Evolutionary conservation across 2,329 filamentous ascomycete genomes (phyloP), one percentile per base, ranked within the genome.

Genomic region (Didymosphaeria variabile): DNA sequence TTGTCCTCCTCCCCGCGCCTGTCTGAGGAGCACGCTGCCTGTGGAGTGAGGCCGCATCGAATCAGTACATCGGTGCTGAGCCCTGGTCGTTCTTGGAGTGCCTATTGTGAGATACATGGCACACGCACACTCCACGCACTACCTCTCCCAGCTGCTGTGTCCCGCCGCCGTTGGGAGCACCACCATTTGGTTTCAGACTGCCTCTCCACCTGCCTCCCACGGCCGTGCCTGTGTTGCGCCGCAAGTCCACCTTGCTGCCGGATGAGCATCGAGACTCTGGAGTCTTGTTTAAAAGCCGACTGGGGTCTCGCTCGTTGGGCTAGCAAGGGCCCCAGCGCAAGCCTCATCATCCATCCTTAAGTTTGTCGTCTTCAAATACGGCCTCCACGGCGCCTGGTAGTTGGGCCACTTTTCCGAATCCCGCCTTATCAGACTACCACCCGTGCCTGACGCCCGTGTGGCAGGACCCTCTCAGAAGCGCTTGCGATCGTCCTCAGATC

Each of bases 401-500:
- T 62, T 50, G 55, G 12, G 49, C 50, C 58, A 61, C 46, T 62
- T 54, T 57, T 66, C 61, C 60, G 59, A 57, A 29, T 29, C 53
- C 47, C 52, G 47, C 60, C 47, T 52, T 54, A 57, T 52, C 31
- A 44, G 32, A 57, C 60, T 55, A 54, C 60, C 38, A 44, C 51
- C 67, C 66, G 71, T 73, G 63, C 69, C 69, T 70, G 69, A 65
- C 62, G 64, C 66, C 68, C 64, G 70, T 66, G 64, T 67, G 67
- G 26, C 67, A 62, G 64, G 68, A 29, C 54, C 66, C 68, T 63
- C 67, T 72, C 70, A 70, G 67, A 68, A 65, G 62, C 67, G 65
- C 67, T 65, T 71, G 67, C 72, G 74, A 77, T 76, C 75, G 70
- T 67, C 72, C 63, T 66, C 57, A 58, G 64, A 76, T 62, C 73